Percentiles rank a stretch among this genome's conserved stretches.
Conservation (phyloP, 2,329 filamentous ascomycete genomes). For the Trichophyton mentagrophytes region DNA sequence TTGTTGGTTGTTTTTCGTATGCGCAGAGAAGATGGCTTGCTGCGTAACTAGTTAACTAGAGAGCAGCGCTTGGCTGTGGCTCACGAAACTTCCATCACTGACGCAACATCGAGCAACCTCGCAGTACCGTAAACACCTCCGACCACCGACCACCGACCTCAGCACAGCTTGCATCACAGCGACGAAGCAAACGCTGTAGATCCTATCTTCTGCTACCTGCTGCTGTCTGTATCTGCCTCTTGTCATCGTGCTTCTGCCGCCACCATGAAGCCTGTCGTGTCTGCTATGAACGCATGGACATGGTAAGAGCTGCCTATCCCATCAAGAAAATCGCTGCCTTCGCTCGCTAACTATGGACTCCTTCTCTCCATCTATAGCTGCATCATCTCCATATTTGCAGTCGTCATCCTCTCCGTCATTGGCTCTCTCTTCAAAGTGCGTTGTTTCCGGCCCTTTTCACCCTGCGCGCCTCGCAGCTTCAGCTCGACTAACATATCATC, state of each 20-base stretch:
- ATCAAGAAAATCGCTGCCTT: not conserved
- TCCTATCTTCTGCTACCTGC: not conserved
- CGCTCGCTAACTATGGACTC: slow-evolving; percentile 10
- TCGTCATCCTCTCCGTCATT: slow-evolving; percentile 52
- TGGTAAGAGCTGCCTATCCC: slow-evolving; percentile 48
- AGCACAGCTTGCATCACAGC: not conserved
- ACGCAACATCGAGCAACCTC: not conserved
- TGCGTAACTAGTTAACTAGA: not conserved
- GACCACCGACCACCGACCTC: not conserved
- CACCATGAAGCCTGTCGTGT: slow-evolving; percentile 89
- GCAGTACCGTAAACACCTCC: not conserved
- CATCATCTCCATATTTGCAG: slow-evolving; percentile 51
- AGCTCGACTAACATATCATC: slow-evolving; percentile 4
- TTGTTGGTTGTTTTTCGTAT: not conserved
- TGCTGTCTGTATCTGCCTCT: not conserved
- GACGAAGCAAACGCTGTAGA: not conserved
- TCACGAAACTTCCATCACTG: not conserved
- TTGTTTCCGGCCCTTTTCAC: slow-evolving; percentile 11
- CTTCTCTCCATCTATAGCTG: slow-evolving; percentile 44
- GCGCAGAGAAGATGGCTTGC: not conserved
- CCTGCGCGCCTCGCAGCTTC: not conserved
- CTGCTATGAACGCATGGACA: slow-evolving; percentile 85
- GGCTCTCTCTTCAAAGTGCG: slow-evolving; percentile 60
- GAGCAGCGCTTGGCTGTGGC: not conserved
- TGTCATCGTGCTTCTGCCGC: slow-evolving; percentile 13